Evolutionary conservation across 2,329 filamentous ascomycete species (phyloP).

Genomic region (Ceratocystis cubensis): DNA sequence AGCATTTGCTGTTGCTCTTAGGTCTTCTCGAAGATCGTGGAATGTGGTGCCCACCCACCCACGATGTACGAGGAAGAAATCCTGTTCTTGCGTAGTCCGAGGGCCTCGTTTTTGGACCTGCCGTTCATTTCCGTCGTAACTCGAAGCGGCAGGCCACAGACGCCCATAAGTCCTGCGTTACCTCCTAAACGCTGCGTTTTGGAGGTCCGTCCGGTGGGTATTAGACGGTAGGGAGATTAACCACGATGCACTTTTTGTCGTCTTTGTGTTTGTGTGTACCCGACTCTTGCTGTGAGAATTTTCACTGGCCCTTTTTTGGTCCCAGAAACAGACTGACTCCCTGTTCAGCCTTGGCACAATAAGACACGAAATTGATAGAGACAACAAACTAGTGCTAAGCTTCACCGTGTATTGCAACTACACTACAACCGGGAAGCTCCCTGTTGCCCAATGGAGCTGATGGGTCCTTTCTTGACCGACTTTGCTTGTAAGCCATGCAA

Average conservation of each 20-base stretch:
- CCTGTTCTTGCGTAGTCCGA: not conserved
- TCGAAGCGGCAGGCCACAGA: not conserved
- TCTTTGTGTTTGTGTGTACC: not conserved
- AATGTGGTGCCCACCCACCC: not conserved
- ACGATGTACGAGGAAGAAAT: not conserved
- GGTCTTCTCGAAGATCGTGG: not conserved
- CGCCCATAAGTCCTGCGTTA: not conserved
- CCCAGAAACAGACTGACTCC: not conserved
- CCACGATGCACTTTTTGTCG: not conserved
- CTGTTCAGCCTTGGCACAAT: constrained; percentile 1
- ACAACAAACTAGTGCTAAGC: not conserved
- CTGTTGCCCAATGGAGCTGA: not conserved
- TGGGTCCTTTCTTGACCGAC: not conserved
- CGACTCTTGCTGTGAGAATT: not conserved
- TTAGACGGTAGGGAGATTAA: not conserved
- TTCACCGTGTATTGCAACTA: not conserved
- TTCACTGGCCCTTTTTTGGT: not conserved
- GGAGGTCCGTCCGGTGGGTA: not conserved
- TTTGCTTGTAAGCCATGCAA: not conserved
- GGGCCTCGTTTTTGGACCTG: not conserved
- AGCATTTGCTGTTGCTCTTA: not conserved
- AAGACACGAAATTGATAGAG: not conserved
- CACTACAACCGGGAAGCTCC: not conserved
- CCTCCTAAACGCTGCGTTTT: not conserved
- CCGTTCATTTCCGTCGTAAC: not conserved